These are phyloP conservation scores for Bertia moriformis DNA, from an alignment of 2,329 filamentous ascomycete genomes.

Conservation along the genomic window DNA sequence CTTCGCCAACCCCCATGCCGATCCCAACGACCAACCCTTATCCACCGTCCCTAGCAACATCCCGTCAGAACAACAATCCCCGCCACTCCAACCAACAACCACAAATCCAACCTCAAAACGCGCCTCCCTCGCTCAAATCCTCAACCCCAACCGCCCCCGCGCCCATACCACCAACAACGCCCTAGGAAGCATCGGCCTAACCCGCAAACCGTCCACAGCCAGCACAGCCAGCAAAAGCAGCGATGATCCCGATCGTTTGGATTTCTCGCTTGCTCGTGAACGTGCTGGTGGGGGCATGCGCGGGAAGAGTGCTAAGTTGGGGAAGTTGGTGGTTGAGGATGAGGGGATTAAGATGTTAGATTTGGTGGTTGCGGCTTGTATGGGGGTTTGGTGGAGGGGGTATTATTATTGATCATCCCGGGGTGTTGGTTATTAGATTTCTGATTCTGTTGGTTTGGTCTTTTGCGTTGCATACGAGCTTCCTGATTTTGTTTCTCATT, in stretches of 20 bases:
- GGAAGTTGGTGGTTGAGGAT: conserved; percentile 48
- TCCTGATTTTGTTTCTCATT: too few species aligned
- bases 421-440: neutral
- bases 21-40: neutral
- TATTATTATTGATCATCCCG: conserved; percentile 1
- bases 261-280: conserved; percentile 44
- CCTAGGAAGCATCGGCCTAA: neutral
- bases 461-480: too few species aligned
- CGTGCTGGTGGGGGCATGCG: conserved; percentile 46
- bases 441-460: neutral
- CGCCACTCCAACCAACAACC: neutral
- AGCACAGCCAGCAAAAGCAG: neutral
- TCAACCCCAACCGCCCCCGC: conserved; percentile 1
- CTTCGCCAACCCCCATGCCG: neutral
- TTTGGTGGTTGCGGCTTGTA: conserved; percentile 47
- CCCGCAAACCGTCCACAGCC: neutral
- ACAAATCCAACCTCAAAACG: neutral
- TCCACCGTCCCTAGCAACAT: too few species aligned
- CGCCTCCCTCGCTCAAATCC: neutral
- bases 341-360: conserved; percentile 54
- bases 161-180: neutral
- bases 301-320: conserved; percentile 49
- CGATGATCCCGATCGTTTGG: conserved; percentile 23
- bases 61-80: too few species aligned
- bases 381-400: conserved; percentile 43